phyloP scores from a whole-genome alignment of 108 stramenopile species.

The Nitzschia inconspicua region DNA sequence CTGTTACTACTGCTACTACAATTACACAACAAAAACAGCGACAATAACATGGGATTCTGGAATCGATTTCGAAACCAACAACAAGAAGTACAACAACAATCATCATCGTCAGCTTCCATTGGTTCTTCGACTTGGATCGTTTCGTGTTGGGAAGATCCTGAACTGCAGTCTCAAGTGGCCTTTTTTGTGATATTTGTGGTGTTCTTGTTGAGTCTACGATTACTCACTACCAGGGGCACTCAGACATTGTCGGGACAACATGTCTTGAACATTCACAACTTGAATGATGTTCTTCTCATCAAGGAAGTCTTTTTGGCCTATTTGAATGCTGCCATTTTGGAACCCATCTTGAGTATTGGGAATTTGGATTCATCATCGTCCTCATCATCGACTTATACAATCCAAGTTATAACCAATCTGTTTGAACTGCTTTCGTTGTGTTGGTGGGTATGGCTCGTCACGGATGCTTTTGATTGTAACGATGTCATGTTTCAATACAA shows the following conservation, averaged over 20 bases:
- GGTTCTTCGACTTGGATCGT: not conserved
- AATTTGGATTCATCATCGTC: constrained; percentile 19
- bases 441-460: constrained; percentile 22
- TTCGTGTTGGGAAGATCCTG: not conserved
- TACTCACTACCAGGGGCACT: not conserved
- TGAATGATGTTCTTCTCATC: constrained; percentile 11
- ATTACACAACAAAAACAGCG: no score
- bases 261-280: constrained; percentile 1
- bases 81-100: not conserved
- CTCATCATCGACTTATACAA: no score
- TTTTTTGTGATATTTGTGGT: not conserved
- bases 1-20: no score
- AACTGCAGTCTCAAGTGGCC: not conserved
- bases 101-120: not conserved
- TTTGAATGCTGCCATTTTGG: constrained; percentile 17
- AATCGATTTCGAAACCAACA: not conserved
- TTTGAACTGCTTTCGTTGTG: constrained; percentile 7
- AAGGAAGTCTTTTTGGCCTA: constrained; percentile 23
- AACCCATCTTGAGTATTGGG: constrained; percentile 15
- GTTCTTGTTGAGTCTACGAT: not conserved
- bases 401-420: constrained; percentile 4
- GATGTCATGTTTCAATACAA: no score
- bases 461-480: constrained; percentile 18
- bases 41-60: not conserved
- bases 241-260: not conserved